Conservation (phyloP, 179 eudicot species). For the Beta macrorhiza region DNA sequence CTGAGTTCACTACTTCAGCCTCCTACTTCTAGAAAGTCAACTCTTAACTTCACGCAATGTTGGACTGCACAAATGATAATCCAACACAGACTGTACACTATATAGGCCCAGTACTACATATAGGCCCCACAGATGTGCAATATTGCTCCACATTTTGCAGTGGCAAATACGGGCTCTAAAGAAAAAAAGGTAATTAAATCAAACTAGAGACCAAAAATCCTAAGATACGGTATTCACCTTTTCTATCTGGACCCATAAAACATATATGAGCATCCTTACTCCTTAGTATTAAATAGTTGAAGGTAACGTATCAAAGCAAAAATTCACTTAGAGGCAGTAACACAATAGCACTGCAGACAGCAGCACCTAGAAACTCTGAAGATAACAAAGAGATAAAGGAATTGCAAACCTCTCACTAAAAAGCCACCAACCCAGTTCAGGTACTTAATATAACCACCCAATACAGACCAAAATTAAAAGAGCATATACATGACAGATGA, state of each 20-base stretch:
- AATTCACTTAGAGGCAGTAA: background rate
- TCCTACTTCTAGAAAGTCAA: conserved; percentile 1
- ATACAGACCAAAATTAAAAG: background rate
- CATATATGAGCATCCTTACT: too few relatives aligned
- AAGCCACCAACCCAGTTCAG: background rate
- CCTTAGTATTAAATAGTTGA: background rate
- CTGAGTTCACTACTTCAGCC: background rate
- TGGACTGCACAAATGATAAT: background rate
- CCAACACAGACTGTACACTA: background rate
- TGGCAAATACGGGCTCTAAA: background rate
- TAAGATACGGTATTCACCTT: background rate
- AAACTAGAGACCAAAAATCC: background rate
- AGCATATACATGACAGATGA: background rate
- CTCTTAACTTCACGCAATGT: conserved; percentile 1
- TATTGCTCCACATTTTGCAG: too few relatives aligned
- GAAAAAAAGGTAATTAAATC: too few relatives aligned
- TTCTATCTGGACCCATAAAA: background rate
- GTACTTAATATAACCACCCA: background rate
- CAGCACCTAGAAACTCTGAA: background rate
- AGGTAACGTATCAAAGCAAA: background rate
- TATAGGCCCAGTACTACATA: background rate
- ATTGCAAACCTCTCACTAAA: background rate
- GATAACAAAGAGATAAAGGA: background rate
- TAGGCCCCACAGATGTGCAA: background rate
- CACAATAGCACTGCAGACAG: background rate